Evolutionary conservation across 2,329 filamentous ascomycete genomes (phyloP).

Genomic region (Grosmannia clavigera): DNA sequence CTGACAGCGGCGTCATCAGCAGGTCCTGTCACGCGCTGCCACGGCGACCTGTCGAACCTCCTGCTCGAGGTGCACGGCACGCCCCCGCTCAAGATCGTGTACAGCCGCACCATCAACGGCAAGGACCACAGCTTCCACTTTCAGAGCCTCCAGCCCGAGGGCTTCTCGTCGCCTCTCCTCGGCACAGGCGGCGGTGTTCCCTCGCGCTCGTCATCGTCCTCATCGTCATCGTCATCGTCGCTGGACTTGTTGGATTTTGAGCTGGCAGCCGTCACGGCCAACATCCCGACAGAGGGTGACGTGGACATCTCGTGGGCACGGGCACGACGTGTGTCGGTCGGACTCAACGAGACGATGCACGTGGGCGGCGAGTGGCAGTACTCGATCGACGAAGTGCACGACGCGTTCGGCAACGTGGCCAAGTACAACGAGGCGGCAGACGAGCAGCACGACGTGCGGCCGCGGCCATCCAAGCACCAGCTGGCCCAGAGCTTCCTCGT

Average conservation of each 20-base stretch:
- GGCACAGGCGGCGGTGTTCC: slow-evolving; percentile 37
- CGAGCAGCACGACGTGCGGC: slow-evolving; percentile 48
- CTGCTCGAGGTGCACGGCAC: slow-evolving; percentile 76
- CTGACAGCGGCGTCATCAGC: slow-evolving; percentile 32
- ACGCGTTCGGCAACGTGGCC: slow-evolving; percentile 78
- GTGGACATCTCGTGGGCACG: slow-evolving; percentile 73
- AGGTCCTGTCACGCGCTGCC: slow-evolving; percentile 43
- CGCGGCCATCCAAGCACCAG: slow-evolving; percentile 37
- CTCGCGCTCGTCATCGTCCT: slow-evolving; percentile 16
- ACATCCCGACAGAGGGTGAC: slow-evolving; percentile 42
- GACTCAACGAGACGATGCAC: slow-evolving; percentile 81
- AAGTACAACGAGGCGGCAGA: slow-evolving; percentile 57
- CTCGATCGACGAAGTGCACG: slow-evolving; percentile 79
- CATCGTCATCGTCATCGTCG: neutral
- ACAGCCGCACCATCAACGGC: slow-evolving; percentile 76
- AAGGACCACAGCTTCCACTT: slow-evolving; percentile 78
- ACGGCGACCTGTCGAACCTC: slow-evolving; percentile 77
- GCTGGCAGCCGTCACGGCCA: slow-evolving; percentile 11
- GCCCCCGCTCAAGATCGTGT: slow-evolving; percentile 83
- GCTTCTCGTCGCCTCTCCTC: slow-evolving; percentile 66
- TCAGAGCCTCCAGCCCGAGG: slow-evolving; percentile 86
- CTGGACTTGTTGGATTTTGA: neutral
- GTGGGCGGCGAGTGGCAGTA: slow-evolving; percentile 76
- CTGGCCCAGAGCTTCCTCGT: slow-evolving; percentile 71
- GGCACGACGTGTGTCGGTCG: slow-evolving; percentile 61